phyloP scores from a whole-genome alignment of 2,329 filamentous ascomycete species.

The Berkeleyomyces rouxiae region DNA sequence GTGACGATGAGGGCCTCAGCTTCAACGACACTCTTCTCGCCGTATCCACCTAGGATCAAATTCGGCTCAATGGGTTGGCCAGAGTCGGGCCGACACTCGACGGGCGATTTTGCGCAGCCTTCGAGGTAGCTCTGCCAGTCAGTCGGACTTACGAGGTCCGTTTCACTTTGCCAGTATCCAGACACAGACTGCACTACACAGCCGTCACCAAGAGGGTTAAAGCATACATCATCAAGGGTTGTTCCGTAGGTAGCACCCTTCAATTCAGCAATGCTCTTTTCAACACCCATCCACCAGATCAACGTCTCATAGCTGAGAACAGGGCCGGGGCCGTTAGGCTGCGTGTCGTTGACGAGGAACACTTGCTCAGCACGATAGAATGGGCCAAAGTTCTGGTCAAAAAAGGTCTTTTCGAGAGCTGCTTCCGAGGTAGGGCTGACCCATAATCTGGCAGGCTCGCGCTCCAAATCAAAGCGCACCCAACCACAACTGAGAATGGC shows the following conservation, averaged over 20 bases:
- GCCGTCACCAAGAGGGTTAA: conserved; percentile 76
- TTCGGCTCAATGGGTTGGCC: conserved; percentile 74
- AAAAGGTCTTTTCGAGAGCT: conserved; percentile 84
- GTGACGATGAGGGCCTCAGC: conserved; percentile 72
- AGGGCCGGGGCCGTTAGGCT: conserved; percentile 45
- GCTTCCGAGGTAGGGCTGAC: conserved; percentile 87
- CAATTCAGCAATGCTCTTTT: conserved; percentile 56
- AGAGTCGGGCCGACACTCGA: conserved; percentile 74
- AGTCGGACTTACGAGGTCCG: conserved; percentile 40
- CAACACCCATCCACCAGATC: conserved; percentile 85
- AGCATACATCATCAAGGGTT: conserved; percentile 71
- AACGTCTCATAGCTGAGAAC: conserved; percentile 81
- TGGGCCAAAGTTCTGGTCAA: conserved; percentile 81
- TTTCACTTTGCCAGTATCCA: conserved; percentile 63
- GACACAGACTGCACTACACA: conserved; percentile 91
- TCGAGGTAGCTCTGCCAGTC: conserved; percentile 58
- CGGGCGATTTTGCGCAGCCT: conserved; percentile 62
- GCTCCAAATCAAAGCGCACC: conserved; percentile 78
- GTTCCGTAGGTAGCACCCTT: conserved; percentile 52
- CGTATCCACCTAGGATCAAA: conserved; percentile 72
- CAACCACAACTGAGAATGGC: conserved; percentile 70
- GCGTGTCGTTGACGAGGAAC: conserved; percentile 81
- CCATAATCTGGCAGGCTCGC: conserved; percentile 81
- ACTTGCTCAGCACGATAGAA: conserved; percentile 91
- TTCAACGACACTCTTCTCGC: conserved; percentile 45